These are phyloP conservation scores for Baorangia bicolor DNA, from an alignment of 768 basidiomycete genomes.

Conservation along the genomic window DNA sequence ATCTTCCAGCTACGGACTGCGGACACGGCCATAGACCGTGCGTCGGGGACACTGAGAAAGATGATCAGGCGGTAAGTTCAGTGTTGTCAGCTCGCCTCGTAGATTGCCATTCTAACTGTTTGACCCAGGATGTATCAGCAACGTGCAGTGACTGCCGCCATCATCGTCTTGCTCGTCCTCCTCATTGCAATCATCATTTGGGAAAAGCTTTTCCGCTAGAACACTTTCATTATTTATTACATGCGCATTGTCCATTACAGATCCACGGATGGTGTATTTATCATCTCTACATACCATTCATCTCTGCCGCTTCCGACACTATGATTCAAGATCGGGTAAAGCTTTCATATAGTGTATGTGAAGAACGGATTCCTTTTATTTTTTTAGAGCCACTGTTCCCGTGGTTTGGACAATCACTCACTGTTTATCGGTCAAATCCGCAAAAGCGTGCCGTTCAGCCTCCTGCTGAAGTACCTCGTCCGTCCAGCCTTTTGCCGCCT, in stretches of 20 bases:
- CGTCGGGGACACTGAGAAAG: slow-evolving; percentile 87
- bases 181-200: slow-evolving; percentile 81
- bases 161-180: slow-evolving; percentile 80
- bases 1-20: slow-evolving; percentile 71
- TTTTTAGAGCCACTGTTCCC: background rate
- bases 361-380: slow-evolving; percentile 34
- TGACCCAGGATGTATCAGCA: slow-evolving; percentile 92
- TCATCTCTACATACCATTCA: slow-evolving; percentile 19
- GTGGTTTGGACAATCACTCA: slow-evolving; percentile 5
- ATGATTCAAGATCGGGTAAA: background rate
- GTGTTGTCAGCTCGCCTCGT: background rate
- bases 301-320: background rate
- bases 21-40: slow-evolving; percentile 86
- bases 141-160: slow-evolving; percentile 80
- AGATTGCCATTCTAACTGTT: slow-evolving; percentile 20
- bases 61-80: slow-evolving; percentile 88
- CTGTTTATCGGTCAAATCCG: slow-evolving; percentile 30
- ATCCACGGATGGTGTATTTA: slow-evolving; percentile 28
- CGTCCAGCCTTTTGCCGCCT: slow-evolving; percentile 21
- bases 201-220: slow-evolving; percentile 63
- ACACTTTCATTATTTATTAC: slow-evolving; percentile 12
- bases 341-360: slow-evolving; percentile 30
- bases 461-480: slow-evolving; percentile 23
- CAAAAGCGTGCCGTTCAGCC: slow-evolving; percentile 27
- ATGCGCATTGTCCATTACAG: slow-evolving; percentile 13